phyloP scores from a whole-genome alignment of 495 filamentous ascomycete species.

The Trichoderma asperelloides region DNA sequence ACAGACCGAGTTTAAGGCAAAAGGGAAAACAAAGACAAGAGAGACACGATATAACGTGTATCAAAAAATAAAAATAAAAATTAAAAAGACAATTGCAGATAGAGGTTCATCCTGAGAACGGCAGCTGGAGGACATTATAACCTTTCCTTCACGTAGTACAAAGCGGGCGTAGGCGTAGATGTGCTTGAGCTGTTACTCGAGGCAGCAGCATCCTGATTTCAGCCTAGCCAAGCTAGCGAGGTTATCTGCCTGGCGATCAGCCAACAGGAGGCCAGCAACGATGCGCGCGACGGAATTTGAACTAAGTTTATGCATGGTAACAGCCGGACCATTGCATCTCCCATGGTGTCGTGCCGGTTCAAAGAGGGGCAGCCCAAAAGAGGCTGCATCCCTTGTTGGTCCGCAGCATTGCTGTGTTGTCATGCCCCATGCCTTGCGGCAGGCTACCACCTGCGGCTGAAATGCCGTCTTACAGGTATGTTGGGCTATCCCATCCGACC shows the following conservation, averaged over 20 bases:
- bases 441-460: background rate
- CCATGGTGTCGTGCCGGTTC: background rate
- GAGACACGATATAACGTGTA: background rate
- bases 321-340: background rate
- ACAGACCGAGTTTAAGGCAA: background rate
- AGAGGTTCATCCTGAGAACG: background rate
- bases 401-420: background rate
- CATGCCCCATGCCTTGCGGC: background rate
- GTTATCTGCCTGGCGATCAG: background rate
- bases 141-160: background rate
- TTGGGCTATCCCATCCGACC: background rate
- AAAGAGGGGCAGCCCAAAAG: background rate
- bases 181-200: background rate
- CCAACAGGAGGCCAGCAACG: background rate
- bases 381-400: background rate
- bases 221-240: background rate
- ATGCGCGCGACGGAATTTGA: background rate
- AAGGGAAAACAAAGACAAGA: background rate
- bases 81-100: too few relatives aligned
- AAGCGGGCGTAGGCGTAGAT: too few relatives aligned
- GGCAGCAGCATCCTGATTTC: conserved; percentile 1
- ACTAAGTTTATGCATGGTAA: background rate
- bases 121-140: background rate
- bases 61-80: too few relatives aligned
- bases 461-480: background rate